Conservation (phyloP, 495 filamentous ascomycete genomes). For the Corynascus novoguineensis region DNA sequence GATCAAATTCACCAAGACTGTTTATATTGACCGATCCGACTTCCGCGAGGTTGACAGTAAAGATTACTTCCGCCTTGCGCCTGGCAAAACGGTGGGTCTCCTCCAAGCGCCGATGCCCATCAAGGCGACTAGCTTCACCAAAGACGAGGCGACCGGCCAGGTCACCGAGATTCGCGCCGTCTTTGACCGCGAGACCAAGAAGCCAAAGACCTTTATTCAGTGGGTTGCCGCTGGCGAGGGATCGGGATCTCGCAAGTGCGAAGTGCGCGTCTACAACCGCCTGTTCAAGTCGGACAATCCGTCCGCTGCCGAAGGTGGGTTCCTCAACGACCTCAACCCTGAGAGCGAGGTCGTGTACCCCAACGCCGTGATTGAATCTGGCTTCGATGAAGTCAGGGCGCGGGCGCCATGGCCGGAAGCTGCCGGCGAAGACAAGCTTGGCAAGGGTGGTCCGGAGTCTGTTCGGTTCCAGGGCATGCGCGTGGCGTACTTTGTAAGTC, state of each 20-base stretch:
- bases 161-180: slow-evolving; percentile 65
- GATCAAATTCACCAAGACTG: slow-evolving; percentile 73
- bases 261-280: slow-evolving; percentile 72
- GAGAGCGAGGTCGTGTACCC: slow-evolving; percentile 72
- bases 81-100: slow-evolving; percentile 83
- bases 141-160: slow-evolving; percentile 60
- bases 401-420: slow-evolving; percentile 79
- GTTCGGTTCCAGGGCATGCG: slow-evolving; percentile 92
- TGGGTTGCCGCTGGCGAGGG: slow-evolving; percentile 65
- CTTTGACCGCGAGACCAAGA: slow-evolving; percentile 64
- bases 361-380: slow-evolving; percentile 76
- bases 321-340: slow-evolving; percentile 77
- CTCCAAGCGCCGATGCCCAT: slow-evolving; percentile 79
- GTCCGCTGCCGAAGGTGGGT: slow-evolving; percentile 63
- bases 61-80: slow-evolving; percentile 91
- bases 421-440: slow-evolving; percentile 55
- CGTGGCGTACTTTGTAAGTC: slow-evolving; percentile 71
- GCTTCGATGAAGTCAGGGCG: slow-evolving; percentile 69
- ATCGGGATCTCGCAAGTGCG: slow-evolving; percentile 63
- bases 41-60: slow-evolving; percentile 80
- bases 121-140: slow-evolving; percentile 68
- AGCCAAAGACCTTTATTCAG: slow-evolving; percentile 87
- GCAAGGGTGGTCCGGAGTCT: slow-evolving; percentile 58
- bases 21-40: slow-evolving; percentile 91
- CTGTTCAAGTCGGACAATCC: slow-evolving; percentile 87